A percentile compares a stretch with the other conserved stretches of the same genome.
phyloP scores from a whole-genome alignment of 2,329 filamentous ascomycete genomes.

The Dryadomyces sulphureus region DNA sequence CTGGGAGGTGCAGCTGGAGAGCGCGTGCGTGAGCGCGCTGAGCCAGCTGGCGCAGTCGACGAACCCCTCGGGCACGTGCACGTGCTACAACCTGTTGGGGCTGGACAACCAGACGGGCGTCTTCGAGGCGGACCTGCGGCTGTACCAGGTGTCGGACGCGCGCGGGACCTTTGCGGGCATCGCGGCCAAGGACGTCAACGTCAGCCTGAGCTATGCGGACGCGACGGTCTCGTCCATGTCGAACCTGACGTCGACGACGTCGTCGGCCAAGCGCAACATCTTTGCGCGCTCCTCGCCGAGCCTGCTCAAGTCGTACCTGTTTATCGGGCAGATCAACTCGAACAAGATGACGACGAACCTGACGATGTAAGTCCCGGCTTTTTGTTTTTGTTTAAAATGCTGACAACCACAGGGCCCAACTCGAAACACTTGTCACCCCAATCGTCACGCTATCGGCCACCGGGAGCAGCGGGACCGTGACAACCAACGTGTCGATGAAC shows the following conservation, averaged over 20 bases:
- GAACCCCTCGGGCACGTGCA: slow-evolving; percentile 62
- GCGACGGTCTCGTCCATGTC: slow-evolving; percentile 32
- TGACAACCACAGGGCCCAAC: slow-evolving; percentile 27
- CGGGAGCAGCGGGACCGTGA: slow-evolving; percentile 36
- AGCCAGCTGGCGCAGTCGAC: slow-evolving; percentile 38
- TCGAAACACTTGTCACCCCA: slow-evolving; percentile 53
- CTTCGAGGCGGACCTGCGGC: slow-evolving; percentile 63
- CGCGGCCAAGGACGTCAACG: slow-evolving; percentile 34
- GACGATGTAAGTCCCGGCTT: slow-evolving; percentile 38
- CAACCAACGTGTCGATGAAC: slow-evolving; percentile 51
- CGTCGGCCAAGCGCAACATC: no score
- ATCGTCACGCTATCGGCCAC: slow-evolving; percentile 50
- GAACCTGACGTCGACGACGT: slow-evolving; percentile 2
- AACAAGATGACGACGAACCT: slow-evolving; percentile 37
- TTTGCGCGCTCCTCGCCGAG: no score
- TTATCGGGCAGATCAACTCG: slow-evolving; percentile 53
- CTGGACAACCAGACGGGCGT: slow-evolving; percentile 52
- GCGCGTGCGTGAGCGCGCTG: slow-evolving; percentile 46
- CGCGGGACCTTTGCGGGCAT: slow-evolving; percentile 38
- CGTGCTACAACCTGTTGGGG: slow-evolving; percentile 70
- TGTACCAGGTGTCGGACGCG: slow-evolving; percentile 54
- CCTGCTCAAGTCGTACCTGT: slow-evolving; percentile 50
- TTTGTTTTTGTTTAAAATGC: neutral
- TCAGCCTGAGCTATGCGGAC: slow-evolving; percentile 38
- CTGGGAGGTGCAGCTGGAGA: slow-evolving; percentile 40